Evolutionary conservation across 345 rosid species (phyloP).

Genomic region (Noccaea bulbosa): DNA sequence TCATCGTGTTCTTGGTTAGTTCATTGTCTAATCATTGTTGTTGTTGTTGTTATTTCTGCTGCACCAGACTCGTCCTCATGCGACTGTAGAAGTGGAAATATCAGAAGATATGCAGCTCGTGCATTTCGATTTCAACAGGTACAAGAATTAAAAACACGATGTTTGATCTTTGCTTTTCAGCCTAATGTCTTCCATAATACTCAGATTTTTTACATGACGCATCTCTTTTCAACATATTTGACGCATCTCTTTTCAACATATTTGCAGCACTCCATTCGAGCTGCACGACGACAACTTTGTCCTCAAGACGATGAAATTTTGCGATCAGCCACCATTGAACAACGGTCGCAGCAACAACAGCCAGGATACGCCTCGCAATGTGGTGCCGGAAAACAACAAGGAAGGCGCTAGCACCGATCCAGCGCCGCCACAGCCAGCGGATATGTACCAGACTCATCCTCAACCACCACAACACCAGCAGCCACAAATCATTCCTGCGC

Average conservation of each 20-base stretch:
- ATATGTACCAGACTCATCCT: conserved; percentile 30
- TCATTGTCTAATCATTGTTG: conserved; percentile 2
- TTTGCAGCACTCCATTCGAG: conserved; percentile 95
- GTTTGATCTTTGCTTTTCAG: conserved; percentile 9
- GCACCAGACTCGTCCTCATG: conserved; percentile 91
- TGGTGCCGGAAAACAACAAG: conserved; percentile 46
- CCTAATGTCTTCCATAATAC: neutral
- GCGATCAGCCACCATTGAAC: conserved; percentile 54
- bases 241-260: conserved; percentile 1
- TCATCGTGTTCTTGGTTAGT: neutral
- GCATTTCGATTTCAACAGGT: conserved; percentile 98
- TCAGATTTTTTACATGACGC: neutral
- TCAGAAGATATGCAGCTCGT: conserved; percentile 99
- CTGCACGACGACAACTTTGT: conserved; percentile 98
- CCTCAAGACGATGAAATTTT: conserved; percentile 91
- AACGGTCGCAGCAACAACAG: conserved; percentile 45
- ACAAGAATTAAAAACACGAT: conserved; percentile 14
- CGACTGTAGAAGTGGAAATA: conserved; percentile 99
- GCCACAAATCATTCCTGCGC: conserved; percentile 46
- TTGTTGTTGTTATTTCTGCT: neutral
- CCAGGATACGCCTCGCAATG: conserved; percentile 32
- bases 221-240: conserved; percentile 25
- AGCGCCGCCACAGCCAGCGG: conserved; percentile 50
- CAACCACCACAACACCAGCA: conserved; percentile 34
- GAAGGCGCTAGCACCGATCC: conserved; percentile 63